Conservation (phyloP, 495 filamentous ascomycete species). For the Daldinia decipiens region DNA sequence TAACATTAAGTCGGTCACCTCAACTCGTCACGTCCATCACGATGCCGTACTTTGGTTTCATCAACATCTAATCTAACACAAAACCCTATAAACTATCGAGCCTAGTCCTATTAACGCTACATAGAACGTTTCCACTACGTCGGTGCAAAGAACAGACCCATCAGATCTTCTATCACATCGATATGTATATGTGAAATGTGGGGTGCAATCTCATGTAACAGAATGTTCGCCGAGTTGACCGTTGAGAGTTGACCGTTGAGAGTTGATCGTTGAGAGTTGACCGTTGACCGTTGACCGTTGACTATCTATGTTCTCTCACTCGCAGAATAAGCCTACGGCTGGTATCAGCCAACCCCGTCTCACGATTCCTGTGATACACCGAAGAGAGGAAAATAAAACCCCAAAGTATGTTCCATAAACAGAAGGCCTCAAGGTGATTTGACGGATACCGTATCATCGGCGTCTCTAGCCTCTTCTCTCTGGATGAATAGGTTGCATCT, state of each 20-base stretch:
- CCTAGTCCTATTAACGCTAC: conserved; percentile 9
- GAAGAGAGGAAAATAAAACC: conserved; percentile 8
- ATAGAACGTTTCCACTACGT: conserved; percentile 27
- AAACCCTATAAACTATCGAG: conserved; percentile 15
- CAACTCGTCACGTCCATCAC: conserved; percentile 35
- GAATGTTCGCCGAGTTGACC: conserved; percentile 20
- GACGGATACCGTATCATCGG: conserved; percentile 21
- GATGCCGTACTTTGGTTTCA: conserved; percentile 13
- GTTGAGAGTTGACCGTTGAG: background rate
- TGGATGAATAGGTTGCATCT: conserved; percentile 43
- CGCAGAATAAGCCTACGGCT: conserved; percentile 28
- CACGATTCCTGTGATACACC: conserved; percentile 33
- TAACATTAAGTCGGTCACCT: background rate
- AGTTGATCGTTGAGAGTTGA: conserved; percentile 4
- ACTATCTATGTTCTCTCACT: background rate
- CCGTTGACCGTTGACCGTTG: background rate
- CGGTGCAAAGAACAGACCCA: conserved; percentile 27
- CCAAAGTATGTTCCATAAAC: conserved; percentile 32
- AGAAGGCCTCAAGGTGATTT: conserved; percentile 31
- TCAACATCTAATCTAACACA: conserved; percentile 29
- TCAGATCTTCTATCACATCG: conserved; percentile 39
- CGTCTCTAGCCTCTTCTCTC: conserved; percentile 30
- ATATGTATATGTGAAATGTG: conserved; percentile 20
- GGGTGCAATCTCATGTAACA: conserved; percentile 39
- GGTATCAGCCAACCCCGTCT: conserved; percentile 32